A percentile compares a stretch with the other conserved stretches of the same genome.
These are phyloP conservation scores for Marasmius oreades DNA, from an alignment of 1,284 basidiomycete species.

Conservation along the genomic window DNA sequence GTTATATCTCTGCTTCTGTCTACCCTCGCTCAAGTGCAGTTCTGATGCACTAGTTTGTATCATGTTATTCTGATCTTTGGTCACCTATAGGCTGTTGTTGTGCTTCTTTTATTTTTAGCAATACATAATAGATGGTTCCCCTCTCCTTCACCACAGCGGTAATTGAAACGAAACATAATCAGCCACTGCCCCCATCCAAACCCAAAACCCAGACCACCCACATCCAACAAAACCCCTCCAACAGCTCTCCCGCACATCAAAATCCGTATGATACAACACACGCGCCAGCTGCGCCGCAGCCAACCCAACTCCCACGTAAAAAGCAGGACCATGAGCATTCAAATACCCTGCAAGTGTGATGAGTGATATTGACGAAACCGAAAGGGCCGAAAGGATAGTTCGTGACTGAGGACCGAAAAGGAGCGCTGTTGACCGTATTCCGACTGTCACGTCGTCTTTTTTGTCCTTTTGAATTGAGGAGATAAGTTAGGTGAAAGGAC, in stretches of 20 bases:
- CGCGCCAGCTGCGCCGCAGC: conserved; percentile 80
- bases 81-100: neutral
- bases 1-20: neutral
- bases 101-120: too few species aligned
- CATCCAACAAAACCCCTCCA: conserved; percentile 91
- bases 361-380: conserved; percentile 70
- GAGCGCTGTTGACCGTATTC: conserved; percentile 93
- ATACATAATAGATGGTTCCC: neutral
- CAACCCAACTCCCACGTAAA: conserved; percentile 76
- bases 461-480: conserved; percentile 68
- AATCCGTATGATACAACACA: conserved; percentile 77
- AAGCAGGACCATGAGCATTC: conserved; percentile 73
- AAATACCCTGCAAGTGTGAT: conserved; percentile 79
- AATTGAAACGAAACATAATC: conserved; percentile 59
- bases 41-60: too few species aligned
- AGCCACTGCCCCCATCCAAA: conserved; percentile 79
- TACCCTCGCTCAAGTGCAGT: too few species aligned
- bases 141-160: conserved; percentile 11
- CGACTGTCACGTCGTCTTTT: conserved; percentile 82
- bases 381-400: conserved; percentile 75
- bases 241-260: conserved; percentile 80
- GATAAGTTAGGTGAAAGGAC: neutral
- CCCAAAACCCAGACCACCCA: conserved; percentile 84
- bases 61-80: neutral
- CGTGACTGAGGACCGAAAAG: conserved; percentile 81